Evolutionary conservation across 2,329 filamentous ascomycete species (phyloP), one percentile per base, ranked within the genome.

Genomic region (Claviceps sorghi): DNA sequence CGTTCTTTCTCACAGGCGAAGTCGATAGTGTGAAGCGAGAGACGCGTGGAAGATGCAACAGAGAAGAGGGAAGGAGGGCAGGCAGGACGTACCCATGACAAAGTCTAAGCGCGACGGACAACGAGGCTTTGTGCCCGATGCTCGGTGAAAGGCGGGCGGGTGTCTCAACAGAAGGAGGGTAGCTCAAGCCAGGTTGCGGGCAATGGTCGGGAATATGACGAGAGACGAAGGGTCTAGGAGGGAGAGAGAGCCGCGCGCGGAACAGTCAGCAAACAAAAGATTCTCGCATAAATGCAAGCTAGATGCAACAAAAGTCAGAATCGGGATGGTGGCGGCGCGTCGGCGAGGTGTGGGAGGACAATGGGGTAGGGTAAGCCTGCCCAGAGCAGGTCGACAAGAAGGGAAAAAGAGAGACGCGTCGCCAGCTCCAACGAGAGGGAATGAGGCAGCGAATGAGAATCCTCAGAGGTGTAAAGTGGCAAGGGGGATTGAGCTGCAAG

Each of bases 261-360:
- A 46, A 47, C 48, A 50, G 61, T 65, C 60, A 62, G 60, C 57
- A 57, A 59, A 62, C 55, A 58, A 59, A 61, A 57, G 57, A 59
- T 57, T 62, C 57, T 65, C 62, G 62, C 62, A 62, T 64, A 59
- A 59, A 63, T 57, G 60, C 60, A 62, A 63, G 60, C 54, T 57
- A 55, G 58, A 59, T 62, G 60, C 61, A 65, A 59, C 60, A 51
- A 50, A 61, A 49, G 58, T 61, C 58, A 57, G 59, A 58, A 58
- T 58, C 50, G 52, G 56, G 54, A 56, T 55, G 56, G 56, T 54
- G 54, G 57, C 51, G 58, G 51, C 51, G 56, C 54, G 53, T 48
- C 42, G 36, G 51, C 49, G 52, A 54, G 54, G 58, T 48, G 52
- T 56, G 53, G 53, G 52, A 58, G 52, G 53, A 57, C 51, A 57